Base-by-base conservation (phyloP, 2,329 filamentous ascomycete species). In the Aspergillus nomiae region DNA sequence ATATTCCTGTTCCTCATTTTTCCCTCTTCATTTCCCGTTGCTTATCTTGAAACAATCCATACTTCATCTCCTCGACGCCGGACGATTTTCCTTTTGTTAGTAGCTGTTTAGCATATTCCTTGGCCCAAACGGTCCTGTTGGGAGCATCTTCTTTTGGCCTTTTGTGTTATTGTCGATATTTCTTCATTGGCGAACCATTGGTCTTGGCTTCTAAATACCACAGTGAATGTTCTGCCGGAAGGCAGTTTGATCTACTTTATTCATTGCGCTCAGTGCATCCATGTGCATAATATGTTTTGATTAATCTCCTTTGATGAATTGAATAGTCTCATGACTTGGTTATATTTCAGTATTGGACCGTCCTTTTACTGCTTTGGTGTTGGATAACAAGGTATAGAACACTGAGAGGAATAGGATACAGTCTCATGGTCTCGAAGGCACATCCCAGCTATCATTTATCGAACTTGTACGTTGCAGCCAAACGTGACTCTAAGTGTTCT, bases 401-500 rank as follows among this genome's bases (percentile, higher is more conserved):
- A 32, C 34, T 5, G 16, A 38, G 51, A 2, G 21, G 21, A 55
- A 28, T 19, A 21, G 19, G 5, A 28, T 12, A 24, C 3, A 24
- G 7, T 38, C 4, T 5, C 26, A 19, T 36, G 51, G 32, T 16
- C n/a, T 14, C 51, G 19, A 16, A 24, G n/a, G 32, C 51, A 26
- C n/a, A 19, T 38, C 8, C 24, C 34, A n/a, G n/a, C 24, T 38
- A 21, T 38, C 34, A 65, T 61, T 74, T 69, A 28, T 70, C 73
- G 63, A 78, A 78, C 26, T 80, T 83, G 78, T 89, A 89, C 2
- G 87, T 89, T 26, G 85, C 86, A 58, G 81, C 83, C 71, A 89
- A 71, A 64, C 87, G 78, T 62, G 82, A 78, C 69, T 84, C 81
- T 74, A 89, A 74, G 81, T 89, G 87, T 70, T 86, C 83, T 65